A percentile compares a stretch with the other conserved stretches of the same genome.
These are phyloP conservation scores for Gremmenia infestans DNA, from an alignment of 2,329 filamentous ascomycete genomes.

Conservation along the genomic window DNA sequence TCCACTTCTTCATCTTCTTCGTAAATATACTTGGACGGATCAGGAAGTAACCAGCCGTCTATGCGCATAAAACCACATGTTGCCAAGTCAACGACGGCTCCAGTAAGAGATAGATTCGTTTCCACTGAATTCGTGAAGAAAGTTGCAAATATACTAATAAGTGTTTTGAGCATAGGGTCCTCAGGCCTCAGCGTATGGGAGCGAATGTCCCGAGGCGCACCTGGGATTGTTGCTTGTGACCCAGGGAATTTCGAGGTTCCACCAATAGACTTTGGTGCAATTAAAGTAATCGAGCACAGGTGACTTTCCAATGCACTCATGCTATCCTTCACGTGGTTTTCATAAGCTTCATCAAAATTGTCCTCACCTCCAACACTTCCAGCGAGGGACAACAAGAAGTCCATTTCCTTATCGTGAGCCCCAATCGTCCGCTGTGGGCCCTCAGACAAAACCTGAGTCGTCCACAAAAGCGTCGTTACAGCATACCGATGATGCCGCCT, in stretches of 20 bases:
- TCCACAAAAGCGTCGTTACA: constrained; percentile 68
- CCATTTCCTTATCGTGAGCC: constrained; percentile 69
- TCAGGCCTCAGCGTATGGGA: constrained; percentile 58
- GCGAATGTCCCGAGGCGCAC: constrained; percentile 55
- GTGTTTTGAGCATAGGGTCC: constrained; percentile 59
- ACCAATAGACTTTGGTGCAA: constrained; percentile 54
- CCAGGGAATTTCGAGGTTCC: constrained; percentile 53
- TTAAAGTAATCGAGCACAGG: constrained; percentile 64
- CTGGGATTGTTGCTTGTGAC: constrained; percentile 51
- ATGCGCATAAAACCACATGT: constrained; percentile 80
- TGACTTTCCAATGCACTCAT: constrained; percentile 66
- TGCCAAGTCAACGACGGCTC: constrained; percentile 74
- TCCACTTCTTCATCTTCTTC: constrained; percentile 39
- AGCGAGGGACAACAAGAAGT: constrained; percentile 65
- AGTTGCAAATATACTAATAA: constrained; percentile 65
- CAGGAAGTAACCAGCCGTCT: constrained; percentile 84
- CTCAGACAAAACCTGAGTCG: constrained; percentile 51
- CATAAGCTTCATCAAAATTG: constrained; percentile 69
- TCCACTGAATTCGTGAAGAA: constrained; percentile 92
- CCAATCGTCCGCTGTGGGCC: constrained; percentile 62
- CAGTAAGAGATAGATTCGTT: constrained; percentile 83
- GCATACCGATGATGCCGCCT: constrained; percentile 86
- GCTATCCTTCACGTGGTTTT: constrained; percentile 66
- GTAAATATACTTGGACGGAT: constrained; percentile 60
- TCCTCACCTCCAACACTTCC: constrained; percentile 63